Base-by-base conservation (phyloP, 805 yeast genomes). In the Debaryomyces tyrocola region DNA sequence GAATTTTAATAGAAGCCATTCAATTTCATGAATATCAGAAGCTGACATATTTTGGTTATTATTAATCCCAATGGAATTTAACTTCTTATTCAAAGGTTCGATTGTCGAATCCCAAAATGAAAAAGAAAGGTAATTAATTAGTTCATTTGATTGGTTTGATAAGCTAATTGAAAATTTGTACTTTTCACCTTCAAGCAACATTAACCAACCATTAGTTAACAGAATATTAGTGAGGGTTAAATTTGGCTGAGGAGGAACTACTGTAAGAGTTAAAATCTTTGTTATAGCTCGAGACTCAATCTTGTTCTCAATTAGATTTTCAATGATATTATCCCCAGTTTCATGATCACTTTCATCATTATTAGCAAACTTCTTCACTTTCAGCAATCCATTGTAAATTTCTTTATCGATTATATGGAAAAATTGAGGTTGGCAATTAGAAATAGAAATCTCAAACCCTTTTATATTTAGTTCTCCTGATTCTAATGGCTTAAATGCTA, bases 151-250 rank as follows among this genome's bases (percentile, higher is more conserved):
- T 15, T 76, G 70, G 60, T 90, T 89, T 40, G 76, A 74, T 28
- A 90, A 63, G 1, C 64, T 60, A 4, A 88, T 61, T 1, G 73
- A 66, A 48, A 87, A 79, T 1, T 59, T 51, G 42, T 72, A 74
- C 35, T 71, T 67, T 55, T 90, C 94, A 7, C 96, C 96, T 58
- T 89, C 96, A 10, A 90, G 64, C 12, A 89, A 64, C 89, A 88
- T 85, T 4, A 85, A 56, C 82, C 88, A 84, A 3, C 82, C 81
- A 53, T 83, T 84, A 17, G 78, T 74, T 11, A 84, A 72, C 55
- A 80, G 77, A 6, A 78, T 66, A 36, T 77, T 73, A 1, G 78
- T 64, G 11, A 84, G 57, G 2, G 79, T 73, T 28, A 89, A 64
- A 4, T 75, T 64, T 0, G 96, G 96, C 54, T 89, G 90, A 0